Percentiles rank a stretch among this genome's conserved stretches.
These are phyloP conservation scores for Starmera dryadoides DNA, from an alignment of 805 yeast genomes.

Conservation along the genomic window DNA sequence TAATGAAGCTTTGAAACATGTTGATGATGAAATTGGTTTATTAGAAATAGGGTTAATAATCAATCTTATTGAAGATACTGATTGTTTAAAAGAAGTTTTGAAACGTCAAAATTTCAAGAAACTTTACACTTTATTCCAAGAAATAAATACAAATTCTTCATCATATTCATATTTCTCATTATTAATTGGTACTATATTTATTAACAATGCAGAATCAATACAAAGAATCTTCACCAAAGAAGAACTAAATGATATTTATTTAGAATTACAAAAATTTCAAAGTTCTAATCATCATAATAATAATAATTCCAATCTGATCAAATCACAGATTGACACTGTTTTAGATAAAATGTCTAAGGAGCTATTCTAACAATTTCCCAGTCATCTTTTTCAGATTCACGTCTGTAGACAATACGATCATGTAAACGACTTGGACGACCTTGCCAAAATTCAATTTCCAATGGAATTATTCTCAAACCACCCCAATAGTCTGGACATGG, in stretches of 20 bases:
- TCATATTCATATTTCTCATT: constrained; percentile 12
- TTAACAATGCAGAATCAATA: constrained; percentile 1
- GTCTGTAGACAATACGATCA: constrained; percentile 71
- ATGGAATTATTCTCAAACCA: constrained; percentile 80
- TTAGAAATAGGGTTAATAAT: constrained; percentile 16
- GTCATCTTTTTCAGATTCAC: constrained; percentile 40
- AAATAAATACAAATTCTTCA: background rate
- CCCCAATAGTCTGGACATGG: constrained; percentile 97
- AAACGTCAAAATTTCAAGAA: background rate
- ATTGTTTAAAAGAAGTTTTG: constrained; percentile 1
- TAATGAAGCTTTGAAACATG: background rate
- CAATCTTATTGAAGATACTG: constrained; percentile 10
- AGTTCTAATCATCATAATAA: constrained; percentile 2
- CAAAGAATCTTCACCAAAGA: constrained; percentile 5
- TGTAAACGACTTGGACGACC: constrained; percentile 87
- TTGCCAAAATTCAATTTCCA: constrained; percentile 96
- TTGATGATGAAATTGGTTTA: constrained; percentile 8
- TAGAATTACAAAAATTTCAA: constrained; percentile 13
- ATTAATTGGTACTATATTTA: constrained; percentile 10
- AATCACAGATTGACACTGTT: constrained; percentile 9
- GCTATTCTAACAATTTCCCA: constrained; percentile 72
- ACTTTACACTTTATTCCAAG: constrained; percentile 7
- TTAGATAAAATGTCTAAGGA: constrained; percentile 34
- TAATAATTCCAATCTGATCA: constrained; percentile 1
- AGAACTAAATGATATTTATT: constrained; percentile 9